phyloP scores from a whole-genome alignment of 768 basidiomycete genomes.

The Tricholoma hemisulphureum region DNA sequence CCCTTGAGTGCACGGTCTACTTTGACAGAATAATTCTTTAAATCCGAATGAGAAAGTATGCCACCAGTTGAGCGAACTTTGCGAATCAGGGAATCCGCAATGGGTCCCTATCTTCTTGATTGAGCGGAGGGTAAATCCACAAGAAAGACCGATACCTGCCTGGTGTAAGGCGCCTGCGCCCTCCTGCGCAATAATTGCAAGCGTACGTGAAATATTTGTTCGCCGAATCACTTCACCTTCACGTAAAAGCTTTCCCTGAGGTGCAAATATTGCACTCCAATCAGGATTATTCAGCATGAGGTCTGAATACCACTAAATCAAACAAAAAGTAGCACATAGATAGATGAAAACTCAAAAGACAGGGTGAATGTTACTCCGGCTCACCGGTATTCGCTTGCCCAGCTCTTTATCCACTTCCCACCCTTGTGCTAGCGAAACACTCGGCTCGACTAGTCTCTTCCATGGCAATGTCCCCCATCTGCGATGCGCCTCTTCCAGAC shows the following conservation, averaged over 20 bases:
- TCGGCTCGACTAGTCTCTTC: constrained; percentile 74
- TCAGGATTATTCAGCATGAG: constrained; percentile 68
- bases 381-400: constrained; percentile 66
- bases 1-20: constrained; percentile 75
- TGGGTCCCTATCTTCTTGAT: constrained; percentile 53
- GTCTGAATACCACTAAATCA: constrained; percentile 43
- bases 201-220: constrained; percentile 73
- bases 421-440: constrained; percentile 68
- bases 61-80: constrained; percentile 76
- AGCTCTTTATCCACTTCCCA: constrained; percentile 83
- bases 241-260: constrained; percentile 62
- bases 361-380: constrained; percentile 17
- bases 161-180: constrained; percentile 85
- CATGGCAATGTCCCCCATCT: constrained; percentile 84
- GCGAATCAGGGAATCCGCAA: constrained; percentile 75
- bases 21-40: constrained; percentile 66
- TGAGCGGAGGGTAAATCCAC: constrained; percentile 13
- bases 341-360: not conserved
- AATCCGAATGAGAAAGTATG: constrained; percentile 72
- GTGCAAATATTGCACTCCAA: constrained; percentile 84
- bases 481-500: constrained; percentile 78
- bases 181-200: constrained; percentile 67
- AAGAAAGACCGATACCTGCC: constrained; percentile 35
- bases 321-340: not conserved
- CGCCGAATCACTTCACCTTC: constrained; percentile 76